phyloP scores from a whole-genome alignment of 257 asterid genomes.

The Paraleonurus japonicus region DNA sequence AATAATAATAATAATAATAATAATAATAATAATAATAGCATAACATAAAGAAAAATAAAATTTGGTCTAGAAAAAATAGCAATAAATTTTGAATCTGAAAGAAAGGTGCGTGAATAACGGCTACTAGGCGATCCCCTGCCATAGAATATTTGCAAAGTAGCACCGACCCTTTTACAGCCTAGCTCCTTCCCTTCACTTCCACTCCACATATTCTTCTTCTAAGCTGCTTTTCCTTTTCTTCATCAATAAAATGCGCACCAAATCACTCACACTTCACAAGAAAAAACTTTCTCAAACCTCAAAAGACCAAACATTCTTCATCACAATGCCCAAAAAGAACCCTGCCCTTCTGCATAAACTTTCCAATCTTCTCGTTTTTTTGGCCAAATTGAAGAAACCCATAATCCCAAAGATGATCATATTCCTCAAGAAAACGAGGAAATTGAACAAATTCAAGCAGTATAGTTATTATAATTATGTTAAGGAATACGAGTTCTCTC shows the following conservation, averaged over 20 bases:
- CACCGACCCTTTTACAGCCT: conserved; percentile 39
- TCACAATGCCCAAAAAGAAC: conserved; percentile 49
- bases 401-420: conserved; percentile 26
- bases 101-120: conserved; percentile 34
- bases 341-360: conserved; percentile 43
- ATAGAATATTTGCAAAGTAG: conserved; percentile 22
- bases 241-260: conserved; percentile 29
- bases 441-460: conserved; percentile 32
- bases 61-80: not conserved
- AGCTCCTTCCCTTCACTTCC: conserved; percentile 34
- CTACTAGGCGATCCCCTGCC: conserved; percentile 37
- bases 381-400: conserved; percentile 56
- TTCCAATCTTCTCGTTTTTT: conserved; percentile 34
- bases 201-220: conserved; percentile 23
- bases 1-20: not conserved
- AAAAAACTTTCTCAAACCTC: conserved; percentile 4
- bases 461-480: conserved; percentile 41
- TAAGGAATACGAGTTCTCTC: conserved; percentile 65
- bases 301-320: conserved; percentile 19
- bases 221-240: not conserved
- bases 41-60: not conserved
- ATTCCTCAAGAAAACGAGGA: conserved; percentile 37
- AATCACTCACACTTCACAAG: not conserved
- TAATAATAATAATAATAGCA: not conserved
- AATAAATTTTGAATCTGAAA: conserved; percentile 24